Conservation (phyloP, 106 monocot genomes). For the Amphibolis antarctica region DNA sequence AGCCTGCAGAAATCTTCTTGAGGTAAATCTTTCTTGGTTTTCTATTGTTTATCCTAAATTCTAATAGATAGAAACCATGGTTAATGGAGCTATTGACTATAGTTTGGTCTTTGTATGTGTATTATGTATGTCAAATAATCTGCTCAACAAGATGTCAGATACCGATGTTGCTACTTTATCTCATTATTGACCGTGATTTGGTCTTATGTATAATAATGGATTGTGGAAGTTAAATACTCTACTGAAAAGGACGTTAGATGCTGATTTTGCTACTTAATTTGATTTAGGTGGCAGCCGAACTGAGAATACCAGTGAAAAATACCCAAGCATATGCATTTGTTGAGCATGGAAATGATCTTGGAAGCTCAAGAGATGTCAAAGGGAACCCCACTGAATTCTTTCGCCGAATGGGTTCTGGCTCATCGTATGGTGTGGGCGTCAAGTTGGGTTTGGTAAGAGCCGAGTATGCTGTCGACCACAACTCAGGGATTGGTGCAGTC, state of each 20-base stretch:
- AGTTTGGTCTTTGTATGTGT: background rate
- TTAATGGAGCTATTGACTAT: background rate
- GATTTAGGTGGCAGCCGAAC: conserved; percentile 63
- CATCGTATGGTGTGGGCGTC: conserved; percentile 77
- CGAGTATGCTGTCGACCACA: conserved; percentile 87
- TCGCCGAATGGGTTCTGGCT: conserved; percentile 65
- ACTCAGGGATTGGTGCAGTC: conserved; percentile 80
- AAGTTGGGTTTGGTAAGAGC: conserved; percentile 86
- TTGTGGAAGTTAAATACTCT: too few species aligned
- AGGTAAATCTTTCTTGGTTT: conserved; percentile 31
- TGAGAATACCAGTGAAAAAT: conserved; percentile 66
- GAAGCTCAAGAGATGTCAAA: conserved; percentile 87
- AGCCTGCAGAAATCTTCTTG: conserved; percentile 78
- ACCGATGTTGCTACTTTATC: too few species aligned
- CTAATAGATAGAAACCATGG: background rate
- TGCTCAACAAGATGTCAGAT: too few species aligned
- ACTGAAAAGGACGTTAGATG: background rate
- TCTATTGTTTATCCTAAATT: too few species aligned
- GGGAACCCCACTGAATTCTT: conserved; percentile 97
- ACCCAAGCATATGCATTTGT: conserved; percentile 66
- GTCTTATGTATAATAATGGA: too few species aligned
- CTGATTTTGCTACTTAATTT: conserved; percentile 1
- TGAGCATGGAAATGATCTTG: conserved; percentile 92
- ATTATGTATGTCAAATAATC: too few species aligned
- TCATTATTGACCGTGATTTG: too few species aligned